Percentiles rank a stretch among this genome's conserved stretches.
Evolutionary conservation across 116 monocot species (phyloP).

Genomic region (Papilionanthe hybrid): DNA sequence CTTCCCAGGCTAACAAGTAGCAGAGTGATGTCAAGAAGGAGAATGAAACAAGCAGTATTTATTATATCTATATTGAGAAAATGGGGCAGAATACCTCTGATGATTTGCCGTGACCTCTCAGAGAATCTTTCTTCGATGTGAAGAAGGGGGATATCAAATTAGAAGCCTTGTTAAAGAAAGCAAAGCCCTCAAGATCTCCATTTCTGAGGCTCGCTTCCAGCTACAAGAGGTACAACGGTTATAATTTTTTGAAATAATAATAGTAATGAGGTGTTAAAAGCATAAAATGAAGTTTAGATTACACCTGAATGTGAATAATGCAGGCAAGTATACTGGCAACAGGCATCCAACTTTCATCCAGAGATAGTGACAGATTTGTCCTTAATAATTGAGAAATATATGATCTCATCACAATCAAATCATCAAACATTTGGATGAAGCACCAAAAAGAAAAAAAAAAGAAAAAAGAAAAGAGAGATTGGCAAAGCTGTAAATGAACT

Average conservation of each 20-base stretch:
- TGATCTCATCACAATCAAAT: background rate
- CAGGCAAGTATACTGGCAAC: constrained; percentile 76
- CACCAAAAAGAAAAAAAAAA: too few relatives aligned
- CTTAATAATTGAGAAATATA: constrained; percentile 26
- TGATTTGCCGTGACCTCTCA: background rate
- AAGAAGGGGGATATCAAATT: constrained; percentile 17
- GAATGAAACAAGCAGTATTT: too few relatives aligned
- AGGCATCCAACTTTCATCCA: constrained; percentile 94
- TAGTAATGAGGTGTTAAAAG: background rate
- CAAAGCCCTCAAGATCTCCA: constrained; percentile 47
- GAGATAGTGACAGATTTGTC: constrained; percentile 90
- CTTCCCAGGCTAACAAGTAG: background rate
- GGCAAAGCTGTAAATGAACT: too few relatives aligned
- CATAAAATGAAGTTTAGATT: background rate
- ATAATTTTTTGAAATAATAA: background rate
- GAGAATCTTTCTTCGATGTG: constrained; percentile 17
- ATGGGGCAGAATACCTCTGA: background rate
- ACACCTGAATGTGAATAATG: constrained; percentile 93
- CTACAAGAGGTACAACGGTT: constrained; percentile 19
- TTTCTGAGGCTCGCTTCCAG: constrained; percentile 68
- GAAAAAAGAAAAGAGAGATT: too few relatives aligned
- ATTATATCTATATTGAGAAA: too few relatives aligned
- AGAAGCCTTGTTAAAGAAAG: constrained; percentile 19
- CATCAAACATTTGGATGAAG: background rate
- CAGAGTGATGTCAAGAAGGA: too few relatives aligned